Evolutionary conservation across 768 basidiomycete species (phyloP).

Genomic region (Lactarius akahatsu): DNA sequence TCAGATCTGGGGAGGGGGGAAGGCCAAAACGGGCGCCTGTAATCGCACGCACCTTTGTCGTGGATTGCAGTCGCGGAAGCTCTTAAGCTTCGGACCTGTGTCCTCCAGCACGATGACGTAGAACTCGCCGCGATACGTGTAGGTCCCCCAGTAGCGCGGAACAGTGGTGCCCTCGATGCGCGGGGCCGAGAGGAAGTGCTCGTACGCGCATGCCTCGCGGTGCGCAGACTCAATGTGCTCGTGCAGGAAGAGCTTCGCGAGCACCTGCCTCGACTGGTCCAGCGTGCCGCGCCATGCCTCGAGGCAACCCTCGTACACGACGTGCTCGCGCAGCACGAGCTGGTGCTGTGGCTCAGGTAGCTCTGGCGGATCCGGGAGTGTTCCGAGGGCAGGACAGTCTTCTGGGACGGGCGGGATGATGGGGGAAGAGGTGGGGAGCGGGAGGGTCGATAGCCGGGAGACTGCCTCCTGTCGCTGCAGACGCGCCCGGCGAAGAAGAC

Average conservation of each 20-base stretch:
- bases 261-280: constrained; percentile 10
- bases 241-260: constrained; percentile 22
- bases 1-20: neutral
- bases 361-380: constrained; percentile 16
- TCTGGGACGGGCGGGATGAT: neutral
- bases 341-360: constrained; percentile 8
- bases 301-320: constrained; percentile 18
- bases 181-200: constrained; percentile 10
- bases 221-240: constrained; percentile 18
- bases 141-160: constrained; percentile 19
- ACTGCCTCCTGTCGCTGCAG: neutral
- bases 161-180: constrained; percentile 11
- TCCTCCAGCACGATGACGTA: constrained; percentile 20
- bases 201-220: constrained; percentile 19
- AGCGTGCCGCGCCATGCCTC: constrained; percentile 23
- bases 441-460: neutral
- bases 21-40: neutral
- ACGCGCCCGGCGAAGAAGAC: constrained; percentile 13
- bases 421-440: constrained; percentile 9
- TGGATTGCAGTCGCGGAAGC: constrained; percentile 11
- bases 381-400: constrained; percentile 10
- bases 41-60: constrained; percentile 15
- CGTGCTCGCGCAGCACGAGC: constrained; percentile 16
- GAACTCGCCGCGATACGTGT: constrained; percentile 23
- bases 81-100: constrained; percentile 16